Percentiles rank a stretch among this genome's conserved stretches.
Evolutionary conservation across 768 basidiomycete species (phyloP).

Genomic region (Daedalea quercina): DNA sequence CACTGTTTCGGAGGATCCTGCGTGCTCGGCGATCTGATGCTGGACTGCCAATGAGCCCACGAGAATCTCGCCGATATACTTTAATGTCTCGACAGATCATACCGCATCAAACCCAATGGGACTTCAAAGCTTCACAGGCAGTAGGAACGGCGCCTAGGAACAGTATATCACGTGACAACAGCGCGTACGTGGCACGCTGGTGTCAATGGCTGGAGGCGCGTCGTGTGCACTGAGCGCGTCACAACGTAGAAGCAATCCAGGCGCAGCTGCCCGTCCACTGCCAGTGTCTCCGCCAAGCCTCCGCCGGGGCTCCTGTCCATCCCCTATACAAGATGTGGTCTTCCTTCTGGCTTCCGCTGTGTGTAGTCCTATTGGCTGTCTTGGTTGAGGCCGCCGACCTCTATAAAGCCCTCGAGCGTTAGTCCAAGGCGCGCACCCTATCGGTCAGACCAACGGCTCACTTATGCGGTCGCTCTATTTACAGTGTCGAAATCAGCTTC

Average conservation of each 20-base stretch:
- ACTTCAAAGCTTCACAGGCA: too few species aligned
- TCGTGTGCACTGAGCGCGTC: background rate
- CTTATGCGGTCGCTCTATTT: conserved; percentile 18
- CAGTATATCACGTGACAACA: background rate
- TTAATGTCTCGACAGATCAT: too few species aligned
- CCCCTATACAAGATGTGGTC: conserved; percentile 16
- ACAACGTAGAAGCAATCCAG: background rate
- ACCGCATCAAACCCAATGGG: too few species aligned
- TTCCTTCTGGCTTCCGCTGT: conserved; percentile 19
- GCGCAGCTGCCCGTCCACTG: background rate
- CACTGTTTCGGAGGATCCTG: background rate
- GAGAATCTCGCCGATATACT: too few species aligned
- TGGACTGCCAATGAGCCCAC: too few species aligned
- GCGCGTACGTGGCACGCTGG: background rate
- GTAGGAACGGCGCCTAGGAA: too few species aligned
- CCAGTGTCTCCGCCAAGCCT: background rate
- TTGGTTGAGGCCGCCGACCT: conserved; percentile 56
- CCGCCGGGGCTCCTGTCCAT: background rate
- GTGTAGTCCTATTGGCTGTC: conserved; percentile 25
- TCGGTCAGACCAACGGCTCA: conserved; percentile 13
- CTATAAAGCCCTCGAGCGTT: conserved; percentile 80
- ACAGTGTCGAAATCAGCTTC: conserved; percentile 70
- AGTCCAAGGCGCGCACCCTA: conserved; percentile 34
- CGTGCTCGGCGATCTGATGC: too few species aligned
- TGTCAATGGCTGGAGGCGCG: too few species aligned